Base-by-base conservation (phyloP, 2,329 filamentous ascomycete genomes). In the Pseudopyricularia javanii region DNA sequence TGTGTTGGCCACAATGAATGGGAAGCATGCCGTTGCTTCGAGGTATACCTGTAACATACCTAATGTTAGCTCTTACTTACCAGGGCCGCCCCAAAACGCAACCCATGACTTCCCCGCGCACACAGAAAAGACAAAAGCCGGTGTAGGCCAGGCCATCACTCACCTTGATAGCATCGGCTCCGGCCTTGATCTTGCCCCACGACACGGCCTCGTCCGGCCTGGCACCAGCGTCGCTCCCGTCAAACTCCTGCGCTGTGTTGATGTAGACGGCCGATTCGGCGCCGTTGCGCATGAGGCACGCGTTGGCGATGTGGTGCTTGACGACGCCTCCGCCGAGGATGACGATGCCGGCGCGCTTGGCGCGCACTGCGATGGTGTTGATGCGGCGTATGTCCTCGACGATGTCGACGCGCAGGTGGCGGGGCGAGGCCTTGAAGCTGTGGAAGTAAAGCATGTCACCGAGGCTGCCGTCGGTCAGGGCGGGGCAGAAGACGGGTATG, bases 401-500 rank as follows among this genome's bases (percentile, higher is more conserved):
- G 54, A 97, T 89, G 66, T 97, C 93, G 55, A 96, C 81, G 54
- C 84, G 82, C 43, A 98, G 76, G 67, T 91, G 86, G 56, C 74
- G 72, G 3, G 91, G 91, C 2, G 88, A 91, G 0, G 88, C 71
- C 66, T 91, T 93, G 79, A 90, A 98, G 1, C 91, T 95, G 71
- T 98, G 91, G 68, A 98, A 97, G 70, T 96, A 97, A 40, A 98
- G 75, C 93, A 98, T 98, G 67, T 98, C 93, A 5, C 93, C 93
- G 20, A 98, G 71, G 60, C 88, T 95, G 17, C 93, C 93, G 63
- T 98, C 93, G 0, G 93, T 98, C 61, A 98, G 73, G 6, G 93
- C 93, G 0, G 93, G 93, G 64, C 91, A 97, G 73, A 98, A 98
- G 15, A 98, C 86, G 1, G 93, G 93, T 54, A 98, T 97, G 66